These are phyloP conservation scores for Astragalus glycyphyllos DNA, from an alignment of 306 rosid genomes.

Conservation along the genomic window DNA sequence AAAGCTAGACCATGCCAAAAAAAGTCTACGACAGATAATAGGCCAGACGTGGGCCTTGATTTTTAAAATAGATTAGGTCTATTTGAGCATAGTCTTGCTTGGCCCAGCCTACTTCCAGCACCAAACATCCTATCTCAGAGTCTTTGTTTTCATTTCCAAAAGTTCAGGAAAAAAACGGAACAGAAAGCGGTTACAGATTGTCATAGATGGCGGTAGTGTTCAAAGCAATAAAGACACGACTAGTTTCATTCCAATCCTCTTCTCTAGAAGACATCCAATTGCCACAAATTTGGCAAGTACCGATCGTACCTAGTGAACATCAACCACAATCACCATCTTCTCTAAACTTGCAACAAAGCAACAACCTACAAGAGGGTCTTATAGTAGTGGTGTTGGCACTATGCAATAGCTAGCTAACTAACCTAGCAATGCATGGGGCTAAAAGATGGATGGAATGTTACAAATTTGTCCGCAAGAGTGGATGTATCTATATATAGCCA, in stretches of 20 bases:
- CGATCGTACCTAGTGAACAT: conserved; percentile 40
- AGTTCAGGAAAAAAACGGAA: not conserved
- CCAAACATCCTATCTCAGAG: not conserved
- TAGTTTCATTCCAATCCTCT: conserved; percentile 7
- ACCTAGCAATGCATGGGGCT: not conserved
- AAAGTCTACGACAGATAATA: not conserved
- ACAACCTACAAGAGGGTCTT: not conserved
- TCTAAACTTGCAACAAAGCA: not conserved
- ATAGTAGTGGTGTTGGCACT: not conserved
- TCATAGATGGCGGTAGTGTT: conserved; percentile 1
- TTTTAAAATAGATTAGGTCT: not conserved
- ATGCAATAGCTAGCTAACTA: not conserved
- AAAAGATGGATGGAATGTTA: conserved; percentile 1
- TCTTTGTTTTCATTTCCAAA: conserved; percentile 1
- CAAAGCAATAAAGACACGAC: not conserved
- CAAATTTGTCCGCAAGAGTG: not conserved
- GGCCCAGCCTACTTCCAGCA: not conserved
- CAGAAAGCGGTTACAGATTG: conserved; percentile 4
- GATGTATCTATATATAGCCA: not conserved
- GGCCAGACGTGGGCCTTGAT: not conserved
- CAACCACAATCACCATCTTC: conserved; percentile 29
- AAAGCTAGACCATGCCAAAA: not conserved
- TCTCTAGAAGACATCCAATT: not conserved
- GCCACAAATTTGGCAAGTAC: too few relatives aligned
- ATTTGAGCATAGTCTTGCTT: too few relatives aligned